Evolutionary conservation across 192 early-diverging fungal species (phyloP), one percentile per base, ranked within the genome.

Genomic region (Endogone sp.): DNA sequence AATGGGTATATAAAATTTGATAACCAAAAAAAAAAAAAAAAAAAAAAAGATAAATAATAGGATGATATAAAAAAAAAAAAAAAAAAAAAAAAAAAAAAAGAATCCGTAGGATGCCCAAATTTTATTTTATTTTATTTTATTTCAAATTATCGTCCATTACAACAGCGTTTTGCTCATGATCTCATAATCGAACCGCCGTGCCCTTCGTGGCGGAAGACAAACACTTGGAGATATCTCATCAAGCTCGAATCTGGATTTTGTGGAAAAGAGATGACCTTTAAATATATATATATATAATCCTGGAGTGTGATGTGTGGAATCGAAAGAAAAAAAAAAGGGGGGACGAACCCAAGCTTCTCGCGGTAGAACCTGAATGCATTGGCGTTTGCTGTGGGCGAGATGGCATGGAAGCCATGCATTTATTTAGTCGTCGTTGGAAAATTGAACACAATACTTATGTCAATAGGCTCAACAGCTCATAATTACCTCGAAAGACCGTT

Each of bases 401-500:
- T n/a, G n/a, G n/a, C n/a, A n/a, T n/a, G n/a, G n/a, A n/a, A n/a
- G n/a, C n/a, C n/a, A n/a, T n/a, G n/a, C n/a, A n/a, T n/a, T n/a
- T n/a, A n/a, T n/a, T n/a, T n/a, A n/a, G n/a, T n/a, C n/a, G n/a
- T n/a, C n/a, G n/a, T n/a, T n/a, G n/a, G n/a, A 30, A 2, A 3
- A 44, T 2, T 56, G 13, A 68, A 49, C 24, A 72, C 21, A 24
- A 20, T 21, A 11, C 30, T 25, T 13, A 29, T 13, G 22, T 23
- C 29, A 25, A 29, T 26, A 22, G 10, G 2, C 16, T 65, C 22
- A 37, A 11, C 4, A 49, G 21, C 26, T 0, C 25, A 21, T n/a
- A n/a, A n/a, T 64, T 78, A 84, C 84, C 79, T 82, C 88, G 89
- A 68, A 89, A 91, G 22, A 88, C 88, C 0, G 88, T 89, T 60